A percentile compares a stretch with the other conserved stretches of the same genome.
These are phyloP conservation scores for Cladophialophora psammophila DNA, from an alignment of 2,329 filamentous ascomycete genomes.

Conservation along the genomic window DNA sequence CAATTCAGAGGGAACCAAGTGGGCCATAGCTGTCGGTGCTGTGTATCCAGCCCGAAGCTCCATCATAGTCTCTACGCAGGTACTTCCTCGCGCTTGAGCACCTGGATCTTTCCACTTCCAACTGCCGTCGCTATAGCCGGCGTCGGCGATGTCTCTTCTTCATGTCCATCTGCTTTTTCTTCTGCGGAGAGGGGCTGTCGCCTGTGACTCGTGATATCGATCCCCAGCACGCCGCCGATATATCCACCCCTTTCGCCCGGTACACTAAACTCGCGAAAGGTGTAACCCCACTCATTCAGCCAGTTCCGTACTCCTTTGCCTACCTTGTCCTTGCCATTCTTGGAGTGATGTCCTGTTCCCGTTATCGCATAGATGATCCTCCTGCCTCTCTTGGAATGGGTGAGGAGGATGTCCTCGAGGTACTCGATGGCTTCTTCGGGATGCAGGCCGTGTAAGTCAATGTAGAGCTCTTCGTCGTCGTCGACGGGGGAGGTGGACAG, in stretches of 20 bases:
- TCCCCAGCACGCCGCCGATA: constrained; percentile 69
- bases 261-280: constrained; percentile 94
- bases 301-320: constrained; percentile 91
- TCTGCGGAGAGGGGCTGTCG: constrained; percentile 47
- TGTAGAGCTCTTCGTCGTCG: constrained; percentile 77
- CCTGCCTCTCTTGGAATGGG: constrained; percentile 73
- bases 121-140: constrained; percentile 42
- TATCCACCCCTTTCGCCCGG: constrained; percentile 89
- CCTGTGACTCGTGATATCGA: constrained; percentile 68
- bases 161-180: constrained; percentile 39
- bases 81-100: constrained; percentile 54
- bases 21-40: background rate
- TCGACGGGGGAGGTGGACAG: constrained; percentile 50
- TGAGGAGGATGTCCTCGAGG: constrained; percentile 83
- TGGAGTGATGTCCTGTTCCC: constrained; percentile 95
- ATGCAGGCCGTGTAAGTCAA: constrained; percentile 97
- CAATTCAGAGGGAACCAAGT: background rate
- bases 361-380: constrained; percentile 93
- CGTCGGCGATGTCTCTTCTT: constrained; percentile 39
- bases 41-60: background rate
- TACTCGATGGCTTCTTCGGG: constrained; percentile 97
- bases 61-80: constrained; percentile 24
- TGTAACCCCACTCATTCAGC: constrained; percentile 93
- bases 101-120: constrained; percentile 52
- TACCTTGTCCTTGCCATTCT: constrained; percentile 98